These are phyloP conservation scores for Pelargonium australe DNA, from an alignment of 441 rosid species.

Conservation along the genomic window DNA sequence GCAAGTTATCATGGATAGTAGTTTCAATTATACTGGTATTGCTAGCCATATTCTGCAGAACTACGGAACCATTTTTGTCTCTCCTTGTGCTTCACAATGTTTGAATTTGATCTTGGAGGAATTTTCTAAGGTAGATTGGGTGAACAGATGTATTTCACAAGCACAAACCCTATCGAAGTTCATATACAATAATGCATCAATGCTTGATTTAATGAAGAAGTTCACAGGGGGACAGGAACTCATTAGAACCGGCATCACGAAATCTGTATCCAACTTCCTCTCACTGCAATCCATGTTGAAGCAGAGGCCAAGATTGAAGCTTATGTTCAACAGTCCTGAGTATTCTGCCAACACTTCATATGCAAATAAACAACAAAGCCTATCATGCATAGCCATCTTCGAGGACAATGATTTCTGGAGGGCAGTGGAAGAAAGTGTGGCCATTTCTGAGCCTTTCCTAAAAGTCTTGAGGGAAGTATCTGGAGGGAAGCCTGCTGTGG, in stretches of 20 bases:
- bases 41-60: slow-evolving; percentile 63
- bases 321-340: slow-evolving; percentile 66
- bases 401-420: slow-evolving; percentile 80
- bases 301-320: slow-evolving; percentile 63
- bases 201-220: slow-evolving; percentile 73
- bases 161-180: slow-evolving; percentile 62
- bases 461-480: slow-evolving; percentile 77
- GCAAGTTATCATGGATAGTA: slow-evolving; percentile 71
- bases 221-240: slow-evolving; percentile 64
- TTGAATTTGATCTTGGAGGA: slow-evolving; percentile 69
- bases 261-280: slow-evolving; percentile 56
- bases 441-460: slow-evolving; percentile 79
- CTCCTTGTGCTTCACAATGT: slow-evolving; percentile 81
- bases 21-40: slow-evolving; percentile 56
- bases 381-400: slow-evolving; percentile 42
- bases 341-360: slow-evolving; percentile 45
- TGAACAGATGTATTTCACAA: slow-evolving; percentile 56
- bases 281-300: slow-evolving; percentile 65
- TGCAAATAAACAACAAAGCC: slow-evolving; percentile 54
- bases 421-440: slow-evolving; percentile 75
- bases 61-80: slow-evolving; percentile 63
- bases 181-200: slow-evolving; percentile 52
- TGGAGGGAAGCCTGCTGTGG: slow-evolving; percentile 68
- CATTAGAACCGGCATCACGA: slow-evolving; percentile 64
- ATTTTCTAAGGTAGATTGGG: slow-evolving; percentile 82